A percentile compares a stretch with the other conserved stretches of the same genome.
These are phyloP conservation scores for Solanum pimpinellifolium DNA, from an alignment of 257 asterid species.

Conservation along the genomic window DNA sequence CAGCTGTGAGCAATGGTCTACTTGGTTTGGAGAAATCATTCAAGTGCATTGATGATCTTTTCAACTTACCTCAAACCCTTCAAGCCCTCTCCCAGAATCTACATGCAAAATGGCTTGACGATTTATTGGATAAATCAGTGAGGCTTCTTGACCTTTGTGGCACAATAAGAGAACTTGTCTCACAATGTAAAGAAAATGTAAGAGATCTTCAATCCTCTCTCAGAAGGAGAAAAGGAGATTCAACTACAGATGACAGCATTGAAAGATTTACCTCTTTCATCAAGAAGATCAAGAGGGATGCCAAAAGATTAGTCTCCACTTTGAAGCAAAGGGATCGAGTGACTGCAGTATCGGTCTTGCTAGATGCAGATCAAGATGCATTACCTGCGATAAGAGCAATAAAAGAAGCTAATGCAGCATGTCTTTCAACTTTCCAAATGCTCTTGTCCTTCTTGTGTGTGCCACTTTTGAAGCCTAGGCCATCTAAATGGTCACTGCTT, in stretches of 20 bases:
- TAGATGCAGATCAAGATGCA: constrained; percentile 19
- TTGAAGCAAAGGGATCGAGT: constrained; percentile 15
- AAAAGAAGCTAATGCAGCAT: constrained; percentile 12
- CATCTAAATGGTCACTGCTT: constrained; percentile 23
- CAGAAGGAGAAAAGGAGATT: constrained; percentile 11
- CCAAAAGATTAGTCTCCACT: constrained; percentile 1
- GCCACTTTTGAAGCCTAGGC: constrained; percentile 13
- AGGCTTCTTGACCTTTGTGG: constrained; percentile 1
- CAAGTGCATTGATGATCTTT: constrained; percentile 14
- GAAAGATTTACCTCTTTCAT: not conserved
- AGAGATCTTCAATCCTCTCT: constrained; percentile 1
- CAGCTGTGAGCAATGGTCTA: not conserved
- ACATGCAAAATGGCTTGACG: not conserved
- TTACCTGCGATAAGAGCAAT: constrained; percentile 9
- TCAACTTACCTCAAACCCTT: constrained; percentile 9
- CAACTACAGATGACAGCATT: not conserved
- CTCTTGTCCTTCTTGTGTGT: constrained; percentile 9
- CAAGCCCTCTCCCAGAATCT: not conserved
- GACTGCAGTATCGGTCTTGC: not conserved
- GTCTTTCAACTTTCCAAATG: constrained; percentile 13
- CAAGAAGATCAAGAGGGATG: constrained; percentile 18
- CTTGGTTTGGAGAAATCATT: constrained; percentile 5
- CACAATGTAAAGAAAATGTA: not conserved
- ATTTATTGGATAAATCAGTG: not conserved
- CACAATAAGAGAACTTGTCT: not conserved